phyloP scores from a whole-genome alignment of 345 rosid genomes.

The Aquilaria sinensis region DNA sequence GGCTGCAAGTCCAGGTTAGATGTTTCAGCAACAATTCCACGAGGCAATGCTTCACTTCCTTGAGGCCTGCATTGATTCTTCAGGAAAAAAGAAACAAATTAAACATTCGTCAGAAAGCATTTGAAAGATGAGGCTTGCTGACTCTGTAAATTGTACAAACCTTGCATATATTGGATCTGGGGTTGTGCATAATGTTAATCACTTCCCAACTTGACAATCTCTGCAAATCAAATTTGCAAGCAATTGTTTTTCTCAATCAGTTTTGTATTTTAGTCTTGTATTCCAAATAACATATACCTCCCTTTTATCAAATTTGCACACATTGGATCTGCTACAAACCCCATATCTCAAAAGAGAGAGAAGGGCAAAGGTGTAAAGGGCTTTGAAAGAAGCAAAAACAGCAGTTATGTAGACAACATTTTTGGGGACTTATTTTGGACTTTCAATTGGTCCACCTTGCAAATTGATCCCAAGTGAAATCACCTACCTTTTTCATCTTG shows the following conservation, averaged over 20 bases:
- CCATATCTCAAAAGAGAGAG: too few species aligned
- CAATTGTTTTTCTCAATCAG: not conserved
- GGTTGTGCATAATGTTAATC: slow-evolving; percentile 21
- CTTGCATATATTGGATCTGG: slow-evolving; percentile 42
- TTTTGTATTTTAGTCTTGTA: too few species aligned
- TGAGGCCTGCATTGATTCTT: slow-evolving; percentile 45
- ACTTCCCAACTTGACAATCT: slow-evolving; percentile 43
- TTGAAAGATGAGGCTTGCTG: not conserved
- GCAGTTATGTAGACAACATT: too few species aligned
- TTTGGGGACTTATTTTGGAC: too few species aligned
- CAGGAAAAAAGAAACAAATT: slow-evolving; percentile 3
- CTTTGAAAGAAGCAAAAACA: too few species aligned
- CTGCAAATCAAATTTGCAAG: slow-evolving; percentile 33
- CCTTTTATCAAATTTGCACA: too few species aligned
- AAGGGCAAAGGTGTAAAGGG: too few species aligned
- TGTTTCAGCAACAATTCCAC: slow-evolving; percentile 51
- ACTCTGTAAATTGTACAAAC: slow-evolving; percentile 29
- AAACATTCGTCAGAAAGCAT: slow-evolving; percentile 6
- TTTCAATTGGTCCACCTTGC: too few species aligned
- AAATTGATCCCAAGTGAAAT: too few species aligned
- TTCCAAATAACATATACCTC: too few species aligned
- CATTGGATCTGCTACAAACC: too few species aligned
- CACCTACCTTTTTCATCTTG: too few species aligned
- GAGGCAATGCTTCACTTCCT: slow-evolving; percentile 58
- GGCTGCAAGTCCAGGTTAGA: slow-evolving; percentile 59